Evolutionary conservation across 2,329 filamentous ascomycete genomes (phyloP).

Genomic region (Verruconis gallopava): DNA sequence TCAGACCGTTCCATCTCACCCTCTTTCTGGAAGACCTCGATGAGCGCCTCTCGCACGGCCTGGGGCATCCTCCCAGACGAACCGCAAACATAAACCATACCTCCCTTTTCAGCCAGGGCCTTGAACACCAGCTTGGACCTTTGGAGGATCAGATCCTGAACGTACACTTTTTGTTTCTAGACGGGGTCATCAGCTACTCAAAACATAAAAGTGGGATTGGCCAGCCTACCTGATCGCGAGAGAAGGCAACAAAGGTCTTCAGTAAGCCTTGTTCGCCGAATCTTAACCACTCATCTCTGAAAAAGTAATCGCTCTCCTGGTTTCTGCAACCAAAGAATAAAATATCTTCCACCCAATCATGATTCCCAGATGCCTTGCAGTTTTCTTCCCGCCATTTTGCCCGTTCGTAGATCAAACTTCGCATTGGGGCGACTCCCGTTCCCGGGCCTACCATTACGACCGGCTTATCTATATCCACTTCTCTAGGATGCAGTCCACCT

Average conservation of each 20-base stretch:
- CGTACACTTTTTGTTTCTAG: slow-evolving; percentile 48
- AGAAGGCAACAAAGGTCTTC: slow-evolving; percentile 53
- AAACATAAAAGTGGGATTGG: neutral
- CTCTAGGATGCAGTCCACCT: slow-evolving; percentile 36
- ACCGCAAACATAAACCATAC: slow-evolving; percentile 45
- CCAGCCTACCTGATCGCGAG: slow-evolving; percentile 45
- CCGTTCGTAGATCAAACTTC: slow-evolving; percentile 68
- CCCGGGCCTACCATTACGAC: slow-evolving; percentile 72
- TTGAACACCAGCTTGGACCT: slow-evolving; percentile 36
- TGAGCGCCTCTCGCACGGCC: slow-evolving; percentile 51
- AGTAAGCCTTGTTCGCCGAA: slow-evolving; percentile 33
- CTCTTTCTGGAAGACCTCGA: slow-evolving; percentile 43
- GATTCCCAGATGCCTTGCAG: slow-evolving; percentile 12
- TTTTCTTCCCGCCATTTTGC: slow-evolving; percentile 20
- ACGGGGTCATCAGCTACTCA: slow-evolving; percentile 3
- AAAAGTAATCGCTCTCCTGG: slow-evolving; percentile 64
- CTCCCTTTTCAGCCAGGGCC: slow-evolving; percentile 37
- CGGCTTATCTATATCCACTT: slow-evolving; percentile 37
- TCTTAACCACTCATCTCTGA: slow-evolving; percentile 57
- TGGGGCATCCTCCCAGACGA: slow-evolving; percentile 60
- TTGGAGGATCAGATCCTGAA: slow-evolving; percentile 49
- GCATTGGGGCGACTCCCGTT: slow-evolving; percentile 76
- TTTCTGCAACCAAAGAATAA: slow-evolving; percentile 83
- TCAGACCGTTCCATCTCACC: slow-evolving; percentile 29
- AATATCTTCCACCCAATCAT: slow-evolving; percentile 26